Evolutionary conservation across 495 filamentous ascomycete species (phyloP).

Genomic region (Penicillium soppii): DNA sequence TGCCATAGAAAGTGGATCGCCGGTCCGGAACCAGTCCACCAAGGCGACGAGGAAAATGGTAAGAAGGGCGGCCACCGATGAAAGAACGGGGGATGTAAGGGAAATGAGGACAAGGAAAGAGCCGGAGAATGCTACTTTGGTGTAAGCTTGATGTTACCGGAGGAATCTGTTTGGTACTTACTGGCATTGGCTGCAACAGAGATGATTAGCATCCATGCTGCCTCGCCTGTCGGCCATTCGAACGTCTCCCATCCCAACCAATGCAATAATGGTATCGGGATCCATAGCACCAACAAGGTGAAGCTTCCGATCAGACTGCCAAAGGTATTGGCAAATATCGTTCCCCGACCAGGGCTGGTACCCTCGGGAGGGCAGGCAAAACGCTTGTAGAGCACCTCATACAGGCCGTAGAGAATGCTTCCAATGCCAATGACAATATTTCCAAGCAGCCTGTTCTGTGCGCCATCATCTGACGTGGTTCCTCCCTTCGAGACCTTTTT

Average conservation of each 20-base stretch:
- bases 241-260: constrained; percentile 75
- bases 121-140: constrained; percentile 70
- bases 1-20: constrained; percentile 67
- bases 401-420: constrained; percentile 91
- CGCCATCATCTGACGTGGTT: constrained; percentile 46
- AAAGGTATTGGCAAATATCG: constrained; percentile 91
- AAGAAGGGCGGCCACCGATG: constrained; percentile 84
- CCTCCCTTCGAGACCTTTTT: constrained; percentile 54
- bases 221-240: constrained; percentile 71
- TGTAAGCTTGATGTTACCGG: constrained; percentile 5
- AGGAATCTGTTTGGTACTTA: constrained; percentile 35
- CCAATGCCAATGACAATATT: constrained; percentile 94
- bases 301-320: constrained; percentile 82
- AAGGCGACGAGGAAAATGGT: constrained; percentile 96
- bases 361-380: constrained; percentile 91
- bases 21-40: constrained; percentile 82
- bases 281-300: constrained; percentile 85
- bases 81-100: constrained; percentile 87
- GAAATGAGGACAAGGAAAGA: constrained; percentile 90
- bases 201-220: constrained; percentile 75
- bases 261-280: constrained; percentile 85
- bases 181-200: constrained; percentile 81
- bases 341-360: constrained; percentile 71
- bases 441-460: constrained; percentile 64
- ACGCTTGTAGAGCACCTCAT: constrained; percentile 94